Percentiles rank a stretch among this genome's conserved stretches.
phyloP scores from a whole-genome alignment of 805 yeast genomes.

The Blastobotrys chiropterorum region DNA sequence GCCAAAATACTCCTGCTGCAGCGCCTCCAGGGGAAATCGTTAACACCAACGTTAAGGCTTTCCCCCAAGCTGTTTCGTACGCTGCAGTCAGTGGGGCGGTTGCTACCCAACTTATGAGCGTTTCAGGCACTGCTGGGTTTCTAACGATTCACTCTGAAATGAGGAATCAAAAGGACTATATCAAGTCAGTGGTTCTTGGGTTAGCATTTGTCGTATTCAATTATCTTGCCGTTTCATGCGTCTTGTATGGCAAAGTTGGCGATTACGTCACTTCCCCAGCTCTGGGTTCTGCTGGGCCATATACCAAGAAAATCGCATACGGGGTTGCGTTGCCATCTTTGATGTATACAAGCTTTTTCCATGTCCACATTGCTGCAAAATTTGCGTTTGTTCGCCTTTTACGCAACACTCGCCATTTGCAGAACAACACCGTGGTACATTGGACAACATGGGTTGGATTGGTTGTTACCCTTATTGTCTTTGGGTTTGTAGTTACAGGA shows the following conservation, averaged over 20 bases:
- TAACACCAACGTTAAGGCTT: background rate
- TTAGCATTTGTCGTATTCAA: slow-evolving; percentile 4
- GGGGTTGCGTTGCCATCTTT: slow-evolving; percentile 6
- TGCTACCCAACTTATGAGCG: slow-evolving; percentile 6
- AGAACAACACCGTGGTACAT: slow-evolving; percentile 2
- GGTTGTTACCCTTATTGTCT: background rate
- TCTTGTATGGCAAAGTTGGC: slow-evolving; percentile 6
- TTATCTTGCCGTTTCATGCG: slow-evolving; percentile 2
- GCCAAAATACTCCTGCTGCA: slow-evolving; percentile 3
- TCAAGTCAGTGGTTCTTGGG: background rate
- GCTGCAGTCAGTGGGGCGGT: slow-evolving; percentile 2
- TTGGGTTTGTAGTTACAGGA: slow-evolving; percentile 5
- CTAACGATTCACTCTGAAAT: slow-evolving; percentile 8
- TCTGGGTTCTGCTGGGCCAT: slow-evolving; percentile 8
- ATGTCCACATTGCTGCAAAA: slow-evolving; percentile 7
- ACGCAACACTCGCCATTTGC: slow-evolving; percentile 1
- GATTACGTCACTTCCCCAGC: slow-evolving; percentile 7
- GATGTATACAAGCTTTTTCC: slow-evolving; percentile 4
- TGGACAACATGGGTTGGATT: slow-evolving; percentile 5
- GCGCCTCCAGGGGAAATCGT: slow-evolving; percentile 3
- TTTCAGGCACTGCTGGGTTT: slow-evolving; percentile 5
- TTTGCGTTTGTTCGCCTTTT: slow-evolving; percentile 5
- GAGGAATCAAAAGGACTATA: background rate
- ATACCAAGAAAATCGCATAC: slow-evolving; percentile 5
- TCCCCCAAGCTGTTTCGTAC: background rate